A percentile compares a stretch with the other conserved stretches of the same genome.
Conservation (phyloP, 2,329 filamentous ascomycete genomes). For the Aureobasidium sp. region DNA sequence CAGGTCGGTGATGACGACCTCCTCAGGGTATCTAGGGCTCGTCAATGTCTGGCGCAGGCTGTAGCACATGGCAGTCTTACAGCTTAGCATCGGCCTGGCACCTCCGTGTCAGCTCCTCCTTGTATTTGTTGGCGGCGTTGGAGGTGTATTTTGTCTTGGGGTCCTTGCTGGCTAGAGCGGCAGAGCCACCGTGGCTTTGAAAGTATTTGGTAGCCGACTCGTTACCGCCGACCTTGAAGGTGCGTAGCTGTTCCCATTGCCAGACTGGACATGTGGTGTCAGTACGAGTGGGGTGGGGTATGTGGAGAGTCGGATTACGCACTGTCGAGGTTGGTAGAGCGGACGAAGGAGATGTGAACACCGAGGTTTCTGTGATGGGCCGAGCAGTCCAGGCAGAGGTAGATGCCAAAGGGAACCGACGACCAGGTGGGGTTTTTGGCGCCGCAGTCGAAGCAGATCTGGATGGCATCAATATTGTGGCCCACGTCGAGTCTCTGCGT, state of each 20-base stretch:
- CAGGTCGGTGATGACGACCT: constrained; percentile 76
- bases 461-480: constrained; percentile 16
- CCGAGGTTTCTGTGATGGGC: constrained; percentile 95
- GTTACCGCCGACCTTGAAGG: constrained; percentile 98
- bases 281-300: constrained; percentile 18
- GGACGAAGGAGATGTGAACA: constrained; percentile 97
- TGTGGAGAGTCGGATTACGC: constrained; percentile 34
- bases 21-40: constrained; percentile 64
- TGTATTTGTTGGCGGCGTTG: constrained; percentile 90
- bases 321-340: constrained; percentile 97
- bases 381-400: constrained; percentile 95
- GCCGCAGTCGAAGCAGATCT: constrained; percentile 98
- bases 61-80: constrained; percentile 42
- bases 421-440: constrained; percentile 99
- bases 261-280: constrained; percentile 44
- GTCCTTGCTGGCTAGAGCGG: constrained; percentile 92
- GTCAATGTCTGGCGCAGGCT: background rate
- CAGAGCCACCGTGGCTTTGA: constrained; percentile 89
- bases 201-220: constrained; percentile 98
- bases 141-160: constrained; percentile 95
- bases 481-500: background rate
- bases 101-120: constrained; percentile 86
- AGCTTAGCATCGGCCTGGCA: constrained; percentile 76
- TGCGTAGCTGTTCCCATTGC: constrained; percentile 96
- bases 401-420: constrained; percentile 93